Evolutionary conservation across 108 stramenopile genomes (phyloP).

Genomic region (Cyclotella baltica): DNA sequence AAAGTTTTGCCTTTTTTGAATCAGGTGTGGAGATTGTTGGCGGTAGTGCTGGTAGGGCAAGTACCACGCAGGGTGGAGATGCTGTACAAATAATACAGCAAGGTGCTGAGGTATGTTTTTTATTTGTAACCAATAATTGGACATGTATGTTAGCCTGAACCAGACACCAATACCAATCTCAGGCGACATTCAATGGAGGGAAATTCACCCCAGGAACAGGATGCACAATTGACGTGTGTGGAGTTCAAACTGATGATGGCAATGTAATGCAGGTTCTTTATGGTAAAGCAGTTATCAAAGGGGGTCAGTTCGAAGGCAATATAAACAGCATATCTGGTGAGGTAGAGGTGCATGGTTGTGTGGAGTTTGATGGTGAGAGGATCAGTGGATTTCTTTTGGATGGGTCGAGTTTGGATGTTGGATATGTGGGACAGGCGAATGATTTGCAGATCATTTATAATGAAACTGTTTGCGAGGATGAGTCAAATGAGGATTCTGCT

Average conservation of each 20-base stretch:
- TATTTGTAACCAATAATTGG: neutral
- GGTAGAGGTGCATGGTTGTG: conserved; percentile 39
- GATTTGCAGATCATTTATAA: conserved; percentile 17
- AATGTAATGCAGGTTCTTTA: conserved; percentile 25
- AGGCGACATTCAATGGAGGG: conserved; percentile 26
- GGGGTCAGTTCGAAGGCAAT: conserved; percentile 22
- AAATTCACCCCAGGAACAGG: conserved; percentile 23
- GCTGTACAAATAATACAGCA: conserved; percentile 32
- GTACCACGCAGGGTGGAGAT: conserved; percentile 33
- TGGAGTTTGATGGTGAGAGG: conserved; percentile 25
- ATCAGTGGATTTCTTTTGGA: conserved; percentile 28
- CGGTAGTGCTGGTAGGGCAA: conserved; percentile 26
- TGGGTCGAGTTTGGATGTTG: conserved; percentile 32
- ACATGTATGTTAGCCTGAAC: neutral
- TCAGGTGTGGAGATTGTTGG: conserved; percentile 24
- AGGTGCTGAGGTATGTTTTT: conserved; percentile 16
- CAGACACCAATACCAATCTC: neutral
- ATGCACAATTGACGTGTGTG: conserved; percentile 25
- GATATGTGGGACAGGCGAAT: conserved; percentile 17
- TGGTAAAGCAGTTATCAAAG: conserved; percentile 30
- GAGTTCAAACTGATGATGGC: conserved; percentile 21
- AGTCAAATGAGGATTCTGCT: neutral
- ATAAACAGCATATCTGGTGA: conserved; percentile 24
- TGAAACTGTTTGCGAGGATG: conserved; percentile 17
- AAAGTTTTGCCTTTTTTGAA: conserved; percentile 23